phyloP scores from a whole-genome alignment of 305 asterid genomes.

The Coffea humblotiana region DNA sequence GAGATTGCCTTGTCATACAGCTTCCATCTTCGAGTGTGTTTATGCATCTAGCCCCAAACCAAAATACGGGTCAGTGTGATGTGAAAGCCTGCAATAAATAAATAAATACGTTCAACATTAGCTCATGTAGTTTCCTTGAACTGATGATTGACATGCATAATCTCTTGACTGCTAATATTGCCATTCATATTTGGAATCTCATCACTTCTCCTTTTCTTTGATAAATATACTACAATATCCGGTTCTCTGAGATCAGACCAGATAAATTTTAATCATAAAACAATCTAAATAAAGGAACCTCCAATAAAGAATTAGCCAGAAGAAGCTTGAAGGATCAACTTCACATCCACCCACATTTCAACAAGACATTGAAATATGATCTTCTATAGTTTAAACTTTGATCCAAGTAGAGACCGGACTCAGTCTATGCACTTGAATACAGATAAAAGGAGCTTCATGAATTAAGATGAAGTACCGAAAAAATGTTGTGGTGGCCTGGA shows the following conservation, averaged over 20 bases:
- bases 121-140: background rate
- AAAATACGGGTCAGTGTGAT: conserved; percentile 28
- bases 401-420: background rate
- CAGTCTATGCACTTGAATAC: background rate
- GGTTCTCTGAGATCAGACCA: background rate
- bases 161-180: background rate
- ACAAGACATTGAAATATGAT: background rate
- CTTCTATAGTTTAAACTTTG: background rate
- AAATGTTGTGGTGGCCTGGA: conserved; percentile 82
- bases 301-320: background rate
- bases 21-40: background rate
- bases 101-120: background rate
- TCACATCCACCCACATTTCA: background rate
- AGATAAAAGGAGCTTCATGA: background rate
- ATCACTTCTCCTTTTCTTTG: background rate
- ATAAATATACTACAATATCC: background rate
- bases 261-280: background rate
- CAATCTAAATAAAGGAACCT: background rate
- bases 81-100: conserved; percentile 56
- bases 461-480: conserved; percentile 41
- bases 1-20: background rate
- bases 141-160: background rate
- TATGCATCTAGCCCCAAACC: background rate
- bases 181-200: background rate
- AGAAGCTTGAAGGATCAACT: background rate